Conservation (phyloP, 1,284 basidiomycete genomes). For the Tilletia caries region DNA sequence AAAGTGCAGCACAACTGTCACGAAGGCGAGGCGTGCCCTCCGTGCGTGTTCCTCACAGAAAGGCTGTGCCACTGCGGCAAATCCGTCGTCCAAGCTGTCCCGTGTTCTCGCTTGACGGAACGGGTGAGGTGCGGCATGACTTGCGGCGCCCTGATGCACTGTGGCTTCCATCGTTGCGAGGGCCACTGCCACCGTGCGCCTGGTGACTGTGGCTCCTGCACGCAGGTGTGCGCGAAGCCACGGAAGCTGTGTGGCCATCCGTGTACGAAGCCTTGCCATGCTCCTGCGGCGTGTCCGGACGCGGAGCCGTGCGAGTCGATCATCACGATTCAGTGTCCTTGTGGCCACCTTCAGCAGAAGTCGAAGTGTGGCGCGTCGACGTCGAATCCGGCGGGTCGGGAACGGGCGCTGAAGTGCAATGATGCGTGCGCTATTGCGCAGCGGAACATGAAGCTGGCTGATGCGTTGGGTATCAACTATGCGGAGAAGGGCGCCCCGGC, state of each 20-base stretch:
- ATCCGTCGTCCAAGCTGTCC: conserved; percentile 43
- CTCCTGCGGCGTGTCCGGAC: conserved; percentile 45
- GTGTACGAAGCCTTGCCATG: conserved; percentile 45
- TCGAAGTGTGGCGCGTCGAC: conserved; percentile 19
- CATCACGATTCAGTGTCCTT: conserved; percentile 43
- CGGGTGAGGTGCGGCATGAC: conserved; percentile 42
- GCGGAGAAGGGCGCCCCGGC: conserved; percentile 30
- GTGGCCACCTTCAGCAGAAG: conserved; percentile 44
- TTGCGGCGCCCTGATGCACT: conserved; percentile 42
- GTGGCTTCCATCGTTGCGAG: conserved; percentile 46
- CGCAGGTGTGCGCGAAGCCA: conserved; percentile 45
- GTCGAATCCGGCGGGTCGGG: conserved; percentile 3
- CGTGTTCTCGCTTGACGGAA: conserved; percentile 38
- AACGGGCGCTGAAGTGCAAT: conserved; percentile 40
- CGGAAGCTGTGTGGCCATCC: conserved; percentile 44
- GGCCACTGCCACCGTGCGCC: conserved; percentile 42
- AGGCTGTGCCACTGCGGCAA: conserved; percentile 48
- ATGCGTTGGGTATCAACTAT: conserved; percentile 47
- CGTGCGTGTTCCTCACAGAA: conserved; percentile 49
- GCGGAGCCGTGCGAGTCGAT: conserved; percentile 42
- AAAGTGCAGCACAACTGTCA: conserved; percentile 50
- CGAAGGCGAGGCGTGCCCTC: conserved; percentile 45
- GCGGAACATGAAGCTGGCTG: conserved; percentile 50
- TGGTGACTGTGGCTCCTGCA: conserved; percentile 42
- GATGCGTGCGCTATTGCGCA: conserved; percentile 47